These are phyloP conservation scores for Lepidium africanum DNA, from an alignment of 345 rosid species.

Conservation along the genomic window DNA sequence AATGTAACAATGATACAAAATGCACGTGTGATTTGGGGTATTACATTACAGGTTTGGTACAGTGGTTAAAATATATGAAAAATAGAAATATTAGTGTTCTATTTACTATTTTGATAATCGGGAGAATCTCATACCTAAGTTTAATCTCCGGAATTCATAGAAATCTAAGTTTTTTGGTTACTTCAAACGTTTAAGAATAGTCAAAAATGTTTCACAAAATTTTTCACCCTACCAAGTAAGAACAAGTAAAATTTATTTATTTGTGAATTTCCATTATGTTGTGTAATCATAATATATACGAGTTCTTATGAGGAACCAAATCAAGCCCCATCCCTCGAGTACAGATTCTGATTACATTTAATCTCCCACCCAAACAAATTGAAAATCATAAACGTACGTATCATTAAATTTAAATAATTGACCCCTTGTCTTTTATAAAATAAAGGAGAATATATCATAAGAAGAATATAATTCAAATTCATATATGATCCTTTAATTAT, in stretches of 20 bases:
- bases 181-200: too few relatives aligned
- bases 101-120: too few relatives aligned
- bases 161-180: too few relatives aligned
- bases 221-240: too few relatives aligned
- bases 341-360: background rate
- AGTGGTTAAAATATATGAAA: slow-evolving; percentile 2
- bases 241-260: too few relatives aligned
- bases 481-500: background rate
- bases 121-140: too few relatives aligned
- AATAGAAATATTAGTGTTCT: slow-evolving; percentile 9
- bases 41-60: background rate
- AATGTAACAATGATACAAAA: background rate
- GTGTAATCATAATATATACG: background rate
- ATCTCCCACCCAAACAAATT: slow-evolving; percentile 9
- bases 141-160: too few relatives aligned
- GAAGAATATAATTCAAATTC: too few relatives aligned
- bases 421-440: background rate
- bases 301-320: background rate
- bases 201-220: too few relatives aligned
- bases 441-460: background rate
- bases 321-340: background rate
- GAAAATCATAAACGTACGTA: background rate
- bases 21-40: slow-evolving; percentile 8
- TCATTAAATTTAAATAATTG: background rate
- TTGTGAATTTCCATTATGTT: background rate